phyloP scores from a whole-genome alignment of 768 basidiomycete genomes.

The Agaricus blazei region DNA sequence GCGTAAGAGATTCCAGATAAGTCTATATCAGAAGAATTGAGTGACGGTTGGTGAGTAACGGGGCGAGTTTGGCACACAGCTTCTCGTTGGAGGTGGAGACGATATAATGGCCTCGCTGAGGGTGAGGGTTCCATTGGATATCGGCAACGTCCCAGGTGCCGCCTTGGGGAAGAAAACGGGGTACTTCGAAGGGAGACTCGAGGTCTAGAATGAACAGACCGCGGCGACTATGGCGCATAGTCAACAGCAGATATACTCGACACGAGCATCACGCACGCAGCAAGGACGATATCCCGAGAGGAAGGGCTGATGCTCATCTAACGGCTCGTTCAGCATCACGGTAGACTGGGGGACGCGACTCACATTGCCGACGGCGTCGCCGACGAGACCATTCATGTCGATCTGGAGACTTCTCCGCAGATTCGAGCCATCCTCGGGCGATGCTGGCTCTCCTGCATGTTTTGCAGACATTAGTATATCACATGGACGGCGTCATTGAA shows the following conservation, averaged over 20 bases:
- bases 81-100: slow-evolving; percentile 88
- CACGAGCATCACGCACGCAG: slow-evolving; percentile 51
- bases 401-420: slow-evolving; percentile 61
- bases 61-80: slow-evolving; percentile 42
- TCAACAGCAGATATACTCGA: neutral
- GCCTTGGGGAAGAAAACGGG: slow-evolving; percentile 92
- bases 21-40: slow-evolving; percentile 28
- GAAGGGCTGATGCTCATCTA: slow-evolving; percentile 92
- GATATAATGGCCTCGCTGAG: slow-evolving; percentile 69
- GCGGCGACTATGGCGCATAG: slow-evolving; percentile 47
- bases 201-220: slow-evolving; percentile 96
- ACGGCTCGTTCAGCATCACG: slow-evolving; percentile 1
- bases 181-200: slow-evolving; percentile 78
- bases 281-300: slow-evolving; percentile 84
- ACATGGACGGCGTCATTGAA: no score
- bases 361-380: slow-evolving; percentile 81
- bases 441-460: slow-evolving; percentile 16
- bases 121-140: slow-evolving; percentile 90
- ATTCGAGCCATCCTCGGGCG: slow-evolving; percentile 55
- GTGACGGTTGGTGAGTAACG: neutral
- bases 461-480: no score
- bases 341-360: slow-evolving; percentile 22
- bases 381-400: slow-evolving; percentile 74
- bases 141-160: slow-evolving; percentile 96
- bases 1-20: slow-evolving; percentile 92